Percentiles rank a stretch among this genome's conserved stretches.
Conservation (phyloP, 2,329 filamentous ascomycete species). For the Aspergillus caelatus region DNA sequence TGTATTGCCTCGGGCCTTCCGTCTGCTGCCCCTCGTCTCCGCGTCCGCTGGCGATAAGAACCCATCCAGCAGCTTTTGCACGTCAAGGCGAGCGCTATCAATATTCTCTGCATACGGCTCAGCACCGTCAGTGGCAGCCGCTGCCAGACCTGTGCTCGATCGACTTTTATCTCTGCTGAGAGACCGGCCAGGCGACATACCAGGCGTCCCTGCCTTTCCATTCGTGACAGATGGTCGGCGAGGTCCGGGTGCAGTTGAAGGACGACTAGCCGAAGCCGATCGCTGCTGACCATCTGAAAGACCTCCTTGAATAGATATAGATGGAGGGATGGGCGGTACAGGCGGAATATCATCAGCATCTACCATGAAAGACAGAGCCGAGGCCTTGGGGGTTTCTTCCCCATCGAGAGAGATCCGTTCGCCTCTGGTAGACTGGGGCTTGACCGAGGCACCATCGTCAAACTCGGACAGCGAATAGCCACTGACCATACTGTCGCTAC, state of each 20-base stretch:
- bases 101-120: slow-evolving; percentile 23
- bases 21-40: slow-evolving; percentile 19
- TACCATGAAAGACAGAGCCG: slow-evolving; percentile 20
- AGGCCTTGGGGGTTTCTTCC: slow-evolving; percentile 39
- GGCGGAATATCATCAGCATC: slow-evolving; percentile 45
- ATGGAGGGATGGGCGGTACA: slow-evolving; percentile 49
- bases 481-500: slow-evolving; percentile 51
- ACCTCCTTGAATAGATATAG: slow-evolving; percentile 45
- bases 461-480: slow-evolving; percentile 41
- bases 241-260: slow-evolving; percentile 35
- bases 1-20: slow-evolving; percentile 16
- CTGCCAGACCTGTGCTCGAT: slow-evolving; percentile 34
- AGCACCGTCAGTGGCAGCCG: slow-evolving; percentile 22
- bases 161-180: slow-evolving; percentile 39
- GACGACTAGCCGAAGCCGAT: slow-evolving; percentile 33
- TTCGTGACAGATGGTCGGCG: slow-evolving; percentile 26
- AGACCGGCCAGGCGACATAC: slow-evolving; percentile 26
- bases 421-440: slow-evolving; percentile 30
- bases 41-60: slow-evolving; percentile 34
- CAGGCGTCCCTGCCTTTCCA: slow-evolving; percentile 21
- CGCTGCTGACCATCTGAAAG: slow-evolving; percentile 43
- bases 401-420: slow-evolving; percentile 22
- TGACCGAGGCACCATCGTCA: slow-evolving; percentile 32
- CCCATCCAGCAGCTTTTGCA: slow-evolving; percentile 41
- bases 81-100: slow-evolving; percentile 30